phyloP scores from a whole-genome alignment of 768 basidiomycete species.

The Gyrodon lividus region DNA sequence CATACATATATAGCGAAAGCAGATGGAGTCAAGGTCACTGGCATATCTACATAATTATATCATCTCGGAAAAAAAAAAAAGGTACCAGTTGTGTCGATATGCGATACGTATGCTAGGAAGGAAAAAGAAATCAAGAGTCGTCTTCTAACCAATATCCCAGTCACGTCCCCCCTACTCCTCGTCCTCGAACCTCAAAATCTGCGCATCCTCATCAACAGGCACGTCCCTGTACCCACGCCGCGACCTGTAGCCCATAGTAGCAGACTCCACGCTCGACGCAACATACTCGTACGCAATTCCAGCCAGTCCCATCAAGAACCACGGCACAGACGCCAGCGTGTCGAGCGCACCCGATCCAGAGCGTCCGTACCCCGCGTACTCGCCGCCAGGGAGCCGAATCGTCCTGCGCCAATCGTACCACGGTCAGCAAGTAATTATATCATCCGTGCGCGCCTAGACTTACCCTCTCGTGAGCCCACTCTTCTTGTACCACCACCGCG shows the following conservation, averaged over 20 bases:
- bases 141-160: background rate
- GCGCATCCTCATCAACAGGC: conserved; percentile 86
- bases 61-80: background rate
- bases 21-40: background rate
- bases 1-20: conserved; percentile 3
- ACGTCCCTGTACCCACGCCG: conserved; percentile 74
- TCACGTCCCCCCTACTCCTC: conserved; percentile 44
- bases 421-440: conserved; percentile 6
- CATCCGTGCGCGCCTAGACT: conserved; percentile 27
- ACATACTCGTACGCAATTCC: conserved; percentile 74
- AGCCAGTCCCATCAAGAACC: conserved; percentile 79
- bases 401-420: conserved; percentile 43
- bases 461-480: conserved; percentile 76
- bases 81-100: background rate
- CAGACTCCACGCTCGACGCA: conserved; percentile 42
- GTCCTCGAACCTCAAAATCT: conserved; percentile 81
- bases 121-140: background rate
- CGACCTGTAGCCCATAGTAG: conserved; percentile 40
- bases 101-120: background rate
- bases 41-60: background rate
- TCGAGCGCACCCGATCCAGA: conserved; percentile 52
- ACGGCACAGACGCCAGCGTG: conserved; percentile 85
- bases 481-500: conserved; percentile 77
- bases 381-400: conserved; percentile 73
- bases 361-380: conserved; percentile 32